Conservation (phyloP, 495 filamentous ascomycete genomes). For the Trichoderma virens region DNA sequence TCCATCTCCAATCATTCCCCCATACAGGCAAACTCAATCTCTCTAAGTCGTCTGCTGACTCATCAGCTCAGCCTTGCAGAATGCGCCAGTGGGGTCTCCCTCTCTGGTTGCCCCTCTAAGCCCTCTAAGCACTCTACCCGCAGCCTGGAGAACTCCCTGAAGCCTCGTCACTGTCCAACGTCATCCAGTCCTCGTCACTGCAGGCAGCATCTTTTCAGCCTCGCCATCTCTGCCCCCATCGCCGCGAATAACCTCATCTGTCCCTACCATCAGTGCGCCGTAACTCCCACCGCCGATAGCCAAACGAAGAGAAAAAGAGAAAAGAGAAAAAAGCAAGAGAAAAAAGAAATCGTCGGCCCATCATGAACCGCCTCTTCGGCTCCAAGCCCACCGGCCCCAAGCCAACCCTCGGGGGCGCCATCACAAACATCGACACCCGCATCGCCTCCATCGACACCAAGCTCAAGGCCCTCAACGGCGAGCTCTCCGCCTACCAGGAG, state of each 20-base stretch:
- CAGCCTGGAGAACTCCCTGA: too few relatives aligned
- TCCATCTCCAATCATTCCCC: too few relatives aligned
- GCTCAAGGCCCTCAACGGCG: constrained; percentile 81
- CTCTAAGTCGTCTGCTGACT: background rate
- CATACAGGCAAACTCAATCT: too few relatives aligned
- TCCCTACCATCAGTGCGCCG: background rate
- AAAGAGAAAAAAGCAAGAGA: background rate
- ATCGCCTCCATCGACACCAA: constrained; percentile 91
- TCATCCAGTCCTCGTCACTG: background rate
- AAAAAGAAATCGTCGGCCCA: constrained; percentile 13
- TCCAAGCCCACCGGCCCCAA: constrained; percentile 83
- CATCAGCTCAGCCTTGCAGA: constrained; percentile 1
- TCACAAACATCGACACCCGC: constrained; percentile 80
- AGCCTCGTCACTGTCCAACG: constrained; percentile 3
- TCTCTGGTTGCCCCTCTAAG: too few relatives aligned
- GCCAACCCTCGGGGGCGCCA: constrained; percentile 80
- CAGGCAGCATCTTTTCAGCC: background rate
- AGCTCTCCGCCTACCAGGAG: constrained; percentile 80
- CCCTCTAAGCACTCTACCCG: too few relatives aligned
- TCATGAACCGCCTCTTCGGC: constrained; percentile 96
- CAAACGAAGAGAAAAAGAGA: background rate
- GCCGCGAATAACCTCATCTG: background rate
- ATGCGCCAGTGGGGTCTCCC: background rate
- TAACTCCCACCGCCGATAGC: background rate
- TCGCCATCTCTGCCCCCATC: background rate